These are phyloP conservation scores for Fistulina hepatica DNA, from an alignment of 1,284 basidiomycete genomes.

Conservation along the genomic window DNA sequence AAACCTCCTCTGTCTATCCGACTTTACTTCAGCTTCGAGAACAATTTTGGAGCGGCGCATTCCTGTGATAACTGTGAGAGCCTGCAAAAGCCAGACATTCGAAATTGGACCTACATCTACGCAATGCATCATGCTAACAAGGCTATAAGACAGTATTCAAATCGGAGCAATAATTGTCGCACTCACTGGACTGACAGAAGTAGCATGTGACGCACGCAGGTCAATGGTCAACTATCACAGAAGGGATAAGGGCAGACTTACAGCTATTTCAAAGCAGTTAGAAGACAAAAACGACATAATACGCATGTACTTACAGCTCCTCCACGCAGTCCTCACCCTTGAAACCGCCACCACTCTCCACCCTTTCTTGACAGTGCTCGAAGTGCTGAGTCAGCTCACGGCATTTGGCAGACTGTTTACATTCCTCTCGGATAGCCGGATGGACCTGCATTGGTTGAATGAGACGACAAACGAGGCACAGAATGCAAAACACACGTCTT, in stretches of 20 bases:
- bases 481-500: conserved; percentile 52
- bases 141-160: conserved; percentile 9
- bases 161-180: conserved; percentile 2
- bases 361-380: conserved; percentile 83
- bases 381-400: conserved; percentile 73
- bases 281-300: conserved; percentile 6
- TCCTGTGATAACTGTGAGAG: conserved; percentile 31
- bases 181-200: conserved; percentile 53
- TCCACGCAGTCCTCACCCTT: conserved; percentile 87
- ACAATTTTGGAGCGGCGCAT: conserved; percentile 75
- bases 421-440: conserved; percentile 66
- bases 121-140: conserved; percentile 77
- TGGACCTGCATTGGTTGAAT: conserved; percentile 34
- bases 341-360: conserved; percentile 71
- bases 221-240: conserved; percentile 6
- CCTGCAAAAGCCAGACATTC: not conserved
- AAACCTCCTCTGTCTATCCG: too few relatives aligned
- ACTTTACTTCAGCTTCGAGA: conserved; percentile 51
- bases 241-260: conserved; percentile 26
- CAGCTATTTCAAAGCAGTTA: conserved; percentile 28
- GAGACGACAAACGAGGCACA: conserved; percentile 3
- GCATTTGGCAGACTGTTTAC: conserved; percentile 61
- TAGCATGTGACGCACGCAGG: conserved; percentile 12
- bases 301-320: conserved; percentile 50
- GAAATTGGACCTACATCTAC: conserved; percentile 60